A percentile compares a stretch with the other conserved stretches of the same genome.
These are phyloP conservation scores for Talaromyces trachyspermus DNA, from an alignment of 495 filamentous ascomycete species.

Conservation along the genomic window DNA sequence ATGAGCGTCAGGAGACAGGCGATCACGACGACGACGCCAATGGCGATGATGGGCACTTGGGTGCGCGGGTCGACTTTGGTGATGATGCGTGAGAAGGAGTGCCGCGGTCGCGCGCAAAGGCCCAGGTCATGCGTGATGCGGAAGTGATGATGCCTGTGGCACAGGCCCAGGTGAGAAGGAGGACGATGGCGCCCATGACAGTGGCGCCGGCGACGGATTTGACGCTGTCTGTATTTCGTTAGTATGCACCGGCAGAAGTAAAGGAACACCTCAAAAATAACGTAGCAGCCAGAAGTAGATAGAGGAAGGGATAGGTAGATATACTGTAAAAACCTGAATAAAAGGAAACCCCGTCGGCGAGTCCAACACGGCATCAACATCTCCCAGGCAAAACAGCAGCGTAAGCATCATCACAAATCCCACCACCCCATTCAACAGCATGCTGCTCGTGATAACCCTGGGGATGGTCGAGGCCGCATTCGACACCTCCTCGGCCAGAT, in stretches of 20 bases:
- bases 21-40: conserved; percentile 27
- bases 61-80: conserved; percentile 30
- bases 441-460: conserved; percentile 32
- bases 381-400: conserved; percentile 35
- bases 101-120: conserved; percentile 44
- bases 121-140: conserved; percentile 46
- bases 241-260: not conserved
- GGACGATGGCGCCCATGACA: conserved; percentile 24
- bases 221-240: conserved; percentile 8
- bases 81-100: conserved; percentile 34
- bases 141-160: conserved; percentile 33
- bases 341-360: conserved; percentile 38
- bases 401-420: conserved; percentile 37
- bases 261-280: no score
- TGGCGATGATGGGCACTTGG: conserved; percentile 41
- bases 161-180: conserved; percentile 26
- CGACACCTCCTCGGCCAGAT: conserved; percentile 40
- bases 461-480: conserved; percentile 36
- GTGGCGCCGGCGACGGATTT: conserved; percentile 13
- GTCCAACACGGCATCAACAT: conserved; percentile 27
- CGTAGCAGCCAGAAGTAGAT: no score
- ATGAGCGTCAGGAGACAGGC: conserved; percentile 39
- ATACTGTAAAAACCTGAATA: conserved; percentile 36
- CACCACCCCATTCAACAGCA: conserved; percentile 37
- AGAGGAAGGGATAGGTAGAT: conserved; percentile 11